phyloP scores from a whole-genome alignment of 176 grass and related monocot genomes.

The Zoysia japonica region DNA sequence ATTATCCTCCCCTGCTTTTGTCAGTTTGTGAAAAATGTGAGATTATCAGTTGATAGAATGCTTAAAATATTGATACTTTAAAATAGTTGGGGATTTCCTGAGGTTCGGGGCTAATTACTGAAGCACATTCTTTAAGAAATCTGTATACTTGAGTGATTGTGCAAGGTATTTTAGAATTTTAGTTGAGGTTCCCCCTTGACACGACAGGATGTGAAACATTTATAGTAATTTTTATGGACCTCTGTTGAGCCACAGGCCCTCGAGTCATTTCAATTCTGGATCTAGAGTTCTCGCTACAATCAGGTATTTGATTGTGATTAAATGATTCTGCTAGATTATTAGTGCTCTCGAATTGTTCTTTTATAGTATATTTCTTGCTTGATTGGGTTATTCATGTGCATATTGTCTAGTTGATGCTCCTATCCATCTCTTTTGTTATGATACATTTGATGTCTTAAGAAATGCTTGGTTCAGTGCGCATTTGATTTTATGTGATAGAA shows the following conservation, averaged over 20 bases:
- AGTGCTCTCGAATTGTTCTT: slow-evolving; percentile 4
- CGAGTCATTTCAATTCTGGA: not conserved
- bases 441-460: not conserved
- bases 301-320: not conserved
- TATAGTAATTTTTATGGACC: not conserved
- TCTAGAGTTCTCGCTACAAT: not conserved
- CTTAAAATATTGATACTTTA: not conserved
- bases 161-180: slow-evolving; percentile 8
- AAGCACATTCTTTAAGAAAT: not conserved
- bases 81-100: not conserved
- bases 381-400: not conserved
- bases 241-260: not conserved
- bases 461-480: slow-evolving; percentile 2
- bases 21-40: too few relatives aligned
- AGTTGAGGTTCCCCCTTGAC: not conserved
- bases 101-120: not conserved
- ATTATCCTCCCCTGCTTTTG: not conserved
- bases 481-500: slow-evolving; percentile 13
- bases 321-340: not conserved
- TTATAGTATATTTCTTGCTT: slow-evolving; percentile 18
- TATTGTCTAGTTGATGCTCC: not conserved
- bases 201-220: not conserved
- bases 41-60: slow-evolving; percentile 12
- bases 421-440: not conserved
- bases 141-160: not conserved